Evolutionary conservation across 2,329 filamentous ascomycete species (phyloP), one percentile per base, ranked within the genome.

Genomic region (Xylaria sp.): DNA sequence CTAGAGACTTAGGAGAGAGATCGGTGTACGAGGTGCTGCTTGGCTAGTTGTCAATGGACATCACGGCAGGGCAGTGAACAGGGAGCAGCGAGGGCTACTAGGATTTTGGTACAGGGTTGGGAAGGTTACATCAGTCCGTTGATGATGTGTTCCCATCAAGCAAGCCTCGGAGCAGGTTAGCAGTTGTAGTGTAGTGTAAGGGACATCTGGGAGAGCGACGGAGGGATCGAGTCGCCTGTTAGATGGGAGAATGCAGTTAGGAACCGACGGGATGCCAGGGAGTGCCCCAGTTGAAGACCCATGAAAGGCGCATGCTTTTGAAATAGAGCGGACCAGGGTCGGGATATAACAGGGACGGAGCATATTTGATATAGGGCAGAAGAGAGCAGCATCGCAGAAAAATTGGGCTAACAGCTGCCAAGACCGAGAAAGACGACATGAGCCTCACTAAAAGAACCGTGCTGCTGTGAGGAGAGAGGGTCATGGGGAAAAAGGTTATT

Each of bases 91-190:
- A 73, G 72, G 70, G 71, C 73, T 76, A 76, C 79, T 79, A 79
- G 80, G 80, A 80, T 81, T 76, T 74, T 72, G 76, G 70, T 75
- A 76, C 77, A 79, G 76, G 72, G 77, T 77, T 75, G 68, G 71
- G 75, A 79, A 77, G 79, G 80, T 81, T 80, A 79, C 79, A 82
- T 81, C 79, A 81, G 78, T 70, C 79, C 77, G 79, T 80, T 77
- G 77, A 81, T 80, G 80, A 81, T 80, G 81, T 82, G 77, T 75
- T 78, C 73, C 75, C 69, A 69, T 73, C 66, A 63, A 75, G 79
- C 76, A 63, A 75, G 79, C 76, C 76, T 77, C 76, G 73, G 76
- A 77, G 76, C 73, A 75, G 73, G 71, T 75, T 75, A 76, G 48
- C 57, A 65, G 51, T 76, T 66, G 72, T 70, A 75, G 71, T 66